Percentiles rank a stretch among this genome's conserved stretches.
Conservation (phyloP, 768 basidiomycete species). For the Lactifluus pinguis region DNA sequence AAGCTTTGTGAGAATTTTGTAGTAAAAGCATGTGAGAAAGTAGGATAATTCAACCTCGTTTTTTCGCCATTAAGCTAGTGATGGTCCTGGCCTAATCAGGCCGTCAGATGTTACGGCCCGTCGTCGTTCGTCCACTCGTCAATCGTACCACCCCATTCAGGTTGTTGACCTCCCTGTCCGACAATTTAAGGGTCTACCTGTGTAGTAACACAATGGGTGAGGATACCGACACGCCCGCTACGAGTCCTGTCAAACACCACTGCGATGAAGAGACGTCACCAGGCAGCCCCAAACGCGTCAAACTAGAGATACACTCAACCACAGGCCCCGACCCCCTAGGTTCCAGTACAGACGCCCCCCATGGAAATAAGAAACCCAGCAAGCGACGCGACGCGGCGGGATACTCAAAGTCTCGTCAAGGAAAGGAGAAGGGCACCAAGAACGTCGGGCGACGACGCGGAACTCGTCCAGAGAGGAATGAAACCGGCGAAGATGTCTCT, state of each 20-base stretch:
- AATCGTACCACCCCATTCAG: no score
- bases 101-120: neutral
- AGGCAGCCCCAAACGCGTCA: constrained; percentile 14
- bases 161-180: no score
- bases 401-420: constrained; percentile 26
- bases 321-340: neutral
- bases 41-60: neutral
- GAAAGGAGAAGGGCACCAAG: constrained; percentile 31
- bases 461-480: constrained; percentile 28
- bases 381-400: constrained; percentile 25
- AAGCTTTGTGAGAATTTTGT: constrained; percentile 38
- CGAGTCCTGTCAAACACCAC: constrained; percentile 2
- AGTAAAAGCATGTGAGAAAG: neutral
- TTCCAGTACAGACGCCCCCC: neutral
- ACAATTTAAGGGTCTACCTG: neutral
- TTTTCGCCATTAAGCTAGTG: neutral
- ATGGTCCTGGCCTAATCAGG: no score
- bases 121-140: neutral
- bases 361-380: constrained; percentile 4
- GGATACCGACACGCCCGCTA: neutral
- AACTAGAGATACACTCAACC: constrained; percentile 1
- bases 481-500: constrained; percentile 5
- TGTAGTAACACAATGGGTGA: neutral
- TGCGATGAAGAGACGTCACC: neutral
- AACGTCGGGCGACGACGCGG: constrained; percentile 35